phyloP scores from a whole-genome alignment of 2,329 filamentous ascomycete species.

The Cladosporium sp. region DNA sequence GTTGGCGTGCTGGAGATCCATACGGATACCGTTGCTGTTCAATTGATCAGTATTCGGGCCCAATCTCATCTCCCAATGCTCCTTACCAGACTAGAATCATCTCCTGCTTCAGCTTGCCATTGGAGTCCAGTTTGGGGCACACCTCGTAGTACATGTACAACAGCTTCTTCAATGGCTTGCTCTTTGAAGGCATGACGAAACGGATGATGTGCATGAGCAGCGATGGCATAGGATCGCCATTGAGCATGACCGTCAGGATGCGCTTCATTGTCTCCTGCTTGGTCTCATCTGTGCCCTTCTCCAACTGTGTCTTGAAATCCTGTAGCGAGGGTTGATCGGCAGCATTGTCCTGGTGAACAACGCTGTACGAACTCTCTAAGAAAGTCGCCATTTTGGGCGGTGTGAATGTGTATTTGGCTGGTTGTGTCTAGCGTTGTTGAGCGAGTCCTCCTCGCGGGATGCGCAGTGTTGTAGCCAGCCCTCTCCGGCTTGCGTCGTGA shows the following conservation, averaged over 20 bases:
- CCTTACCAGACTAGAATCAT: conserved; percentile 97
- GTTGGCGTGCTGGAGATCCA: conserved; percentile 95
- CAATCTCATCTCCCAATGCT: conserved; percentile 16
- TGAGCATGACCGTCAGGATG: conserved; percentile 95
- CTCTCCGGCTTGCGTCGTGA: conserved; percentile 15
- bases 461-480: conserved; percentile 23
- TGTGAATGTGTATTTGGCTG: conserved; percentile 35
- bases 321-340: conserved; percentile 86
- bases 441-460: conserved; percentile 26
- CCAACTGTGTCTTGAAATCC: conserved; percentile 69
- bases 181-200: conserved; percentile 98
- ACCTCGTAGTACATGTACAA: conserved; percentile 99
- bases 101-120: conserved; percentile 96
- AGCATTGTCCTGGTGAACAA: conserved; percentile 96
- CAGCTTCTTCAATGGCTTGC: conserved; percentile 94
- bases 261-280: conserved; percentile 67
- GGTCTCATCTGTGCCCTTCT: conserved; percentile 37
- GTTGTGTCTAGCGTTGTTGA: conserved; percentile 7
- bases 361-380: conserved; percentile 89
- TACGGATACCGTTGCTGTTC: conserved; percentile 88
- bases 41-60: conserved; percentile 10
- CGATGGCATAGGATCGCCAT: conserved; percentile 91
- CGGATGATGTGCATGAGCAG: conserved; percentile 99
- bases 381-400: conserved; percentile 78
- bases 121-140: conserved; percentile 88